These are phyloP conservation scores for Aspergillus hortae DNA, from an alignment of 2,329 filamentous ascomycete species.

Conservation along the genomic window DNA sequence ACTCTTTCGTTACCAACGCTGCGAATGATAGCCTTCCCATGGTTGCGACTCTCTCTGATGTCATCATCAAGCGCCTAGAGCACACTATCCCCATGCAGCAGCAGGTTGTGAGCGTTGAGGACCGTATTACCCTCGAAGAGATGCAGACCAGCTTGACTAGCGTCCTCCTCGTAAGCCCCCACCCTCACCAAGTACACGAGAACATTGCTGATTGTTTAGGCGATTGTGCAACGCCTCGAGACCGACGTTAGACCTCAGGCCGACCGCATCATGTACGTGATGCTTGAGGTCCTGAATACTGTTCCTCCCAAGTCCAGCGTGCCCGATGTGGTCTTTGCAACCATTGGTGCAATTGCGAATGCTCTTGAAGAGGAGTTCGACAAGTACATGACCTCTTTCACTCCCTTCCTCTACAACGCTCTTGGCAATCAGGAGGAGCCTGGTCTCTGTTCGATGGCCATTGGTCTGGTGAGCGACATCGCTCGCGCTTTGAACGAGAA, in stretches of 20 bases:
- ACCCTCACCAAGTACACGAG: neutral
- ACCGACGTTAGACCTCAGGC: constrained; percentile 85
- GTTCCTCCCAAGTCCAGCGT: constrained; percentile 86
- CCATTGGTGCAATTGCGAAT: constrained; percentile 86
- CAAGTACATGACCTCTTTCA: constrained; percentile 97
- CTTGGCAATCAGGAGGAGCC: constrained; percentile 95
- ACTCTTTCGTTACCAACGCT: constrained; percentile 87
- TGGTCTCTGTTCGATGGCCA: constrained; percentile 91
- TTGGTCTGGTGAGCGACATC: constrained; percentile 95
- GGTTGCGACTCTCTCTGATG: constrained; percentile 77
- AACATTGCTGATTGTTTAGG: constrained; percentile 33
- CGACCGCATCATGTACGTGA: constrained; percentile 87
- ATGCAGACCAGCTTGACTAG: constrained; percentile 95
- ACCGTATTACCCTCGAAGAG: constrained; percentile 92
- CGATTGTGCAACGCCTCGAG: constrained; percentile 87
- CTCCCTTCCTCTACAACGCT: constrained; percentile 88
- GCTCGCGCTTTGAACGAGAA: constrained; percentile 85
- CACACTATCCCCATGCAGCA: constrained; percentile 83
- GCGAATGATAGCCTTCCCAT: constrained; percentile 79
- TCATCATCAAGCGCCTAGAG: constrained; percentile 87
- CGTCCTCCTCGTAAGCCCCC: constrained; percentile 63
- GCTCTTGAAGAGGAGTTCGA: constrained; percentile 88
- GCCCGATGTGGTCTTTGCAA: constrained; percentile 88
- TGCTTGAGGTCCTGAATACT: constrained; percentile 74
- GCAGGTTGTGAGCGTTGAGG: constrained; percentile 95